Conservation (phyloP, 176 grass and related monocot species). For the Bromus sterilis region DNA sequence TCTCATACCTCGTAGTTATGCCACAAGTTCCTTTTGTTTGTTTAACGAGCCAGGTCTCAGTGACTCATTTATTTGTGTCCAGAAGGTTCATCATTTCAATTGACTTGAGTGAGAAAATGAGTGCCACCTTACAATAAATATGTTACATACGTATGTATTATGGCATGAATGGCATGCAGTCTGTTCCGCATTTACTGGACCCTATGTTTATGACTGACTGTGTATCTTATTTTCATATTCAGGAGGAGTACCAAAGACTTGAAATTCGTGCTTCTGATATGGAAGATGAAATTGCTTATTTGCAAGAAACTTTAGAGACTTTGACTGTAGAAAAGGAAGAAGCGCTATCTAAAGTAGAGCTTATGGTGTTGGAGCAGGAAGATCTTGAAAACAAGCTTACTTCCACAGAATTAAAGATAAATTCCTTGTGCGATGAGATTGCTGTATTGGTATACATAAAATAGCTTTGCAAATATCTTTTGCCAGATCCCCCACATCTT, state of each 20-base stretch:
- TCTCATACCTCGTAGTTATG: neutral
- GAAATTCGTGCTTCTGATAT: slow-evolving; percentile 58
- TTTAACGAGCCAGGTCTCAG: neutral
- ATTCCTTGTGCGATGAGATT: slow-evolving; percentile 50
- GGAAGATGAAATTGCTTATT: slow-evolving; percentile 55
- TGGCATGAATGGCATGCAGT: neutral
- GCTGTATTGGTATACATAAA: slow-evolving; percentile 41
- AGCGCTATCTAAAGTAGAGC: slow-evolving; percentile 45
- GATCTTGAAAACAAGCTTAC: slow-evolving; percentile 44
- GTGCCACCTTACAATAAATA: neutral
- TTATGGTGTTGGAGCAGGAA: slow-evolving; percentile 52
- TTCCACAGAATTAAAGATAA: slow-evolving; percentile 43
- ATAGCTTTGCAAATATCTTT: slow-evolving; percentile 18
- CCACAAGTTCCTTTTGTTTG: neutral
- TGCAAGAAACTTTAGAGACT: slow-evolving; percentile 57
- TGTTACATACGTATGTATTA: neutral
- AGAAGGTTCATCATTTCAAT: neutral
- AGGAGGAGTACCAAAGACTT: slow-evolving; percentile 82
- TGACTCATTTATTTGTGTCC: neutral
- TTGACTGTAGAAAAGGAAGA: slow-evolving; percentile 69
- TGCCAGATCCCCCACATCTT: neutral
- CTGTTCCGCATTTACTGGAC: slow-evolving; percentile 2
- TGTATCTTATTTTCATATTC: slow-evolving; percentile 26
- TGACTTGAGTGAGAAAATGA: neutral
- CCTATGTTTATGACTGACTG: neutral